Percentiles rank a stretch among this genome's conserved stretches.
Evolutionary conservation across 768 basidiomycete genomes (phyloP).

Genomic region (Mycena sanguinolenta): DNA sequence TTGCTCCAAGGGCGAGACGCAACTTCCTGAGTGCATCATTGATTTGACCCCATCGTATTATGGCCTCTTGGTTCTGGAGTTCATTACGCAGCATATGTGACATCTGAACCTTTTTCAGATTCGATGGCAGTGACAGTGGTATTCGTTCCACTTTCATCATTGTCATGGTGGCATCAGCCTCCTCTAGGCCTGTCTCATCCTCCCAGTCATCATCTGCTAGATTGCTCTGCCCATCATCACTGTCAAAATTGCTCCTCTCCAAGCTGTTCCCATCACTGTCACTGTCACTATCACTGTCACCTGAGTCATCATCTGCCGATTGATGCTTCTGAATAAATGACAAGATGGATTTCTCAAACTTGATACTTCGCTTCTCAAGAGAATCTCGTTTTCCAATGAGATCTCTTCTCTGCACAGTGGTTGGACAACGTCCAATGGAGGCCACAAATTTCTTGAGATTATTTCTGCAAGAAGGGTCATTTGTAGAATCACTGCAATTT

Average conservation of each 20-base stretch:
- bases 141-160: background rate
- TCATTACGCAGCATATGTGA: background rate
- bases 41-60: background rate
- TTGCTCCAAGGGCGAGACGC: background rate
- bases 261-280: background rate
- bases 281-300: background rate
- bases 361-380: background rate
- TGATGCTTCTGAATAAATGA: background rate
- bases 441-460: background rate
- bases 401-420: background rate
- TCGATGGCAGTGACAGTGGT: slow-evolving; percentile 3
- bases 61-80: background rate
- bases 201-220: background rate
- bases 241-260: no score
- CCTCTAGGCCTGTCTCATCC: background rate
- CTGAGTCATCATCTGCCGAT: background rate
- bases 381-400: background rate
- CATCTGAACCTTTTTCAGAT: background rate
- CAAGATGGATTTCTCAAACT: slow-evolving; percentile 5
- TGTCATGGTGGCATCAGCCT: background rate
- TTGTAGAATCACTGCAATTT: background rate
- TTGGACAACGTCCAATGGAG: background rate
- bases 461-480: background rate
- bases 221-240: no score
- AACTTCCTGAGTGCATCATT: slow-evolving; percentile 2